Evolutionary conservation across 768 basidiomycete genomes (phyloP), one percentile per base, ranked within the genome.

Genomic region (Terana coerulea): DNA sequence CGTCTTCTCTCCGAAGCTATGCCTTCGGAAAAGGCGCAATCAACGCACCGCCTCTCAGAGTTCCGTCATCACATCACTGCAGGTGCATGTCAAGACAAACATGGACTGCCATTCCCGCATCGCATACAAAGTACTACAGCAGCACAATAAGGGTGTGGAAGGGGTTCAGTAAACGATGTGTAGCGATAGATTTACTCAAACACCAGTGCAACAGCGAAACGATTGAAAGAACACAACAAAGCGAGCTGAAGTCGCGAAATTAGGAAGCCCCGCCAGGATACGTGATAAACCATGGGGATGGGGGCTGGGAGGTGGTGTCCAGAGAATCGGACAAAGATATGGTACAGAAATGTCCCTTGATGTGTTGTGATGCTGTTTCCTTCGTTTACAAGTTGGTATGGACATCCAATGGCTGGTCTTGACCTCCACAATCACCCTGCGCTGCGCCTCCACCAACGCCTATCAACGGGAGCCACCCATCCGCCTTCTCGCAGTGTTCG

Each of bases 181-280:
- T 54, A 54, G 39, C 46, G 53, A 49, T 54, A 54, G 53, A 49
- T 54, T 44, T 50, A 54, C 41, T 54, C 53, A 49, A 54, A 54
- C 53, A 54, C 40, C n/a, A n/a, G 47, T 45, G 47, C 47, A 37
- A 33, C 34, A 54, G 31, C 26, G 30, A 39, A 28, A 43, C 37
- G 22, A 37, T 12, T 11, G 37, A 53, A 43, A 17, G 45, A 28
- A 47, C 26, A 36, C 36, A 41, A 48, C 40, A 45, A 17, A 45
- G 43, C 39, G 34, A 46, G 24, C 11, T 49, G 53, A 49, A 43
- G 36, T 47, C 34, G 48, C 47, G 34, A 54, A 31, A 50, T 49
- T 46, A 28, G 29, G 15, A 43, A 14, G 52, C 44, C 47, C 52
- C 22, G 39, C 52, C 46, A 41, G 33, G 29, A 51, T 21, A 36